Evolutionary conservation across 108 stramenopile species (phyloP), one percentile per base, ranked within the genome.

Genomic region (Poteriospumella lacustris): DNA sequence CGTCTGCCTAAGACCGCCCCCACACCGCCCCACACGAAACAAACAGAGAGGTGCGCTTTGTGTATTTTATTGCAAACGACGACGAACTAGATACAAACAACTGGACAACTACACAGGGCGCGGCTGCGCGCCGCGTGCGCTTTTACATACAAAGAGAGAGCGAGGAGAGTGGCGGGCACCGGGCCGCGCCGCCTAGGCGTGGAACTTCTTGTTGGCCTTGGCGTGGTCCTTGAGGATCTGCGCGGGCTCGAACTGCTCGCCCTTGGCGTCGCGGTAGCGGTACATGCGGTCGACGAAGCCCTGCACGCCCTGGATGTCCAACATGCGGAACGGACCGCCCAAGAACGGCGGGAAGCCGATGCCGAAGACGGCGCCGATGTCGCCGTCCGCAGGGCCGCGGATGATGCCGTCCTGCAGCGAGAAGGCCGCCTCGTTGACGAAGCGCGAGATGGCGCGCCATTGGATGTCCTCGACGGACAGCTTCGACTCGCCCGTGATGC

Each of bases 321-420:
- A 73, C 68, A 95, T 90, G 41, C 94, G 88, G 95, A 99, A 99
- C 36, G 96, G 96, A 9, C 98, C 98, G 24, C 98, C 98, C n/a
- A 90, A 88, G 91, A 97, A 97, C n/a, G 96, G 96, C 9, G 95
- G 93, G 85, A 98, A 97, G 64, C 98, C 98, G 69, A 95, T 95
- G 59, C 98, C 98, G 86, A 99, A 97, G 38, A 99, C 94, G 9
- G 97, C 85, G 42, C 96, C 98, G 84, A 99, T 96, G 83, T 99
- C 96, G 75, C 97, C 98, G 39, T 92, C 95, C 1, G 91, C 92
- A 0, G 98, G 95, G 69, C 92, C 89, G 58, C 88, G 90, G 81
- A 99, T 96, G 42, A 99, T 95, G 76, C 93, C 97, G 84, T 98
- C 97, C 81, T 99, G 95, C 31, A 99, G 83, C 80, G 96, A 97